phyloP scores from a whole-genome alignment of 306 rosid genomes.

The Cicer cuneatum region DNA sequence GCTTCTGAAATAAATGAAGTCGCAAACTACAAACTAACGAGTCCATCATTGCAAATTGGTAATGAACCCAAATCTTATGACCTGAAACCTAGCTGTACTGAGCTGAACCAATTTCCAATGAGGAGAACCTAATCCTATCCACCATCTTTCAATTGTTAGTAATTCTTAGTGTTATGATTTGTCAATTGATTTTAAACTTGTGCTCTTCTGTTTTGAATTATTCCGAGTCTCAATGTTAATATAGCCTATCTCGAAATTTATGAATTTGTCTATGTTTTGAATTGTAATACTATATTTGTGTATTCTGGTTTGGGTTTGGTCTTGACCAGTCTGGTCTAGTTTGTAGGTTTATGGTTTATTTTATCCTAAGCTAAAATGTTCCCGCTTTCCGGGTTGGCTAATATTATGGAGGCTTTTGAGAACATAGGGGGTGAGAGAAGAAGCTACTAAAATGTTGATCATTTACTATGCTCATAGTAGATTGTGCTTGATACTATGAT shows the following conservation, averaged over 20 bases:
- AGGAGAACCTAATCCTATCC: background rate
- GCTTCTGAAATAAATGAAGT: background rate
- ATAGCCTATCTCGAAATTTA: background rate
- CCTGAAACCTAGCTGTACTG: background rate
- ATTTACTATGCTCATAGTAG: conserved; percentile 1
- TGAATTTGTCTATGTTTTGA: background rate
- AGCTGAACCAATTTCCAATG: background rate
- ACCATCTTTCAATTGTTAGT: background rate
- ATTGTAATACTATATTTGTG: background rate
- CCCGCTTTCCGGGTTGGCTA: no score
- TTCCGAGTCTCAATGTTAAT: background rate
- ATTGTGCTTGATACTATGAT: background rate
- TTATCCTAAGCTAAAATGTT: background rate
- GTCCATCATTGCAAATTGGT: background rate
- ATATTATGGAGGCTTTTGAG: no score
- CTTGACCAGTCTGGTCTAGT: background rate
- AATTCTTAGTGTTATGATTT: background rate
- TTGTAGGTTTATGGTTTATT: background rate
- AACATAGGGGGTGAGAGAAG: no score
- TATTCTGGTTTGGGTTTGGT: conserved; percentile 3
- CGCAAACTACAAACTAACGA: background rate
- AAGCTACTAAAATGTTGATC: background rate
- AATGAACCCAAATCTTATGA: background rate
- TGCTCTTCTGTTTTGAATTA: background rate
- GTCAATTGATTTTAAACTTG: background rate